Evolutionary conservation across 2,329 filamentous ascomycete species (phyloP), one percentile per base, ranked within the genome.

Genomic region (Verticillium longisporum): DNA sequence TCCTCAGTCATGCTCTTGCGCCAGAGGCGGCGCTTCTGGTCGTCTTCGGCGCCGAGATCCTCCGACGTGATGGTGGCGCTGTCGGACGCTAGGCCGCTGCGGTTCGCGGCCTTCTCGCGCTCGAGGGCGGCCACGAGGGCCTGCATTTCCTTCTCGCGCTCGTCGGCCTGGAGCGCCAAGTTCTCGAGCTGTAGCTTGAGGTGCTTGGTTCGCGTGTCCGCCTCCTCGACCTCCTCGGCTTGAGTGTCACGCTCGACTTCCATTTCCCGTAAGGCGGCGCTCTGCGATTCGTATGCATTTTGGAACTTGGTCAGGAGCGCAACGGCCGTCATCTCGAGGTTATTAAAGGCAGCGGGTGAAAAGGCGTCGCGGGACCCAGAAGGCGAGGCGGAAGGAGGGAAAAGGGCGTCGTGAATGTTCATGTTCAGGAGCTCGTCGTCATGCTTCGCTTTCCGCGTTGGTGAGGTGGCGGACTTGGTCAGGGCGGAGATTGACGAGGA

Each of bases 101-200:
- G 67, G 15, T 78, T 74, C 1, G 76, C 71, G 61, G 73, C 77
- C 68, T 79, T 83, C 70, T 88, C 84, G 1, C 75, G 76, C 3
- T 75, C 76, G 21, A 86, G 71, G 61, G 83, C 80, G n/a, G 74
- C 75, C 53, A 81, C 72, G n/a, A 85, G 70, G 33, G 78, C 72
- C 56, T 76, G 74, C 68, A 85, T 82, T 2, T 74, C 74, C 6
- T 72, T 66, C 66, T 88, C 84, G 63, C 84, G 82, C 66, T 85
- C 81, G 2, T 77, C 74, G 0, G 81, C 80, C 65, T 79, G 78
- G 15, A 70, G 72, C 1, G 83, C 81, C 77, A 88, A 83, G 56
- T 80, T 80, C 65, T 88, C 83, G 1, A 89, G 76, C 69, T 88
- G 85, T 66, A 79, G 76, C 69, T 83, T 84, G 50, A 88, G 76